Evolutionary conservation across 2,329 filamentous ascomycete species (phyloP), one percentile per base, ranked within the genome.

Genomic region (Trichophyton verrucosum): DNA sequence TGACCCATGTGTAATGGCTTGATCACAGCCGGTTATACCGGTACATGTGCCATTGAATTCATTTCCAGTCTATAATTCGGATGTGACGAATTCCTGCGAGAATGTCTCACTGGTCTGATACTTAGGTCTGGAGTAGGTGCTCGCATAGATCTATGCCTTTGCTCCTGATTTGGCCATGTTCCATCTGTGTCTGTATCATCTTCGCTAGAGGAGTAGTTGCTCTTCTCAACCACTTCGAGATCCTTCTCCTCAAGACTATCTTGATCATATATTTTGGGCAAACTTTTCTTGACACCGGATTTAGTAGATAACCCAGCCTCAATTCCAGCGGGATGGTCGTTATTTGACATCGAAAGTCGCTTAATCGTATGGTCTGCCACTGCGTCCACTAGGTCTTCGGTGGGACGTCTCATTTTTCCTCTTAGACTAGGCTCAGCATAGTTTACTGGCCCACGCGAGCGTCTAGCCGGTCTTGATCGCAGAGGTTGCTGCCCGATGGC

Each of bases 361-460:
- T 46, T 36, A 4, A 30, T 38, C 6, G 27, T 20, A 30, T 42
- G 9, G 13, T 59, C 38, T 17, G 38, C n/a, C 82, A 92, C 88
- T 1, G 88, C 88, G 71, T 91, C 87, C 40, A 86, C 82, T 8
- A 91, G 74, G 65, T 89, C 84, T 69, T 89, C 89, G 1, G 86
- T 88, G 22, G 89, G 88, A 62, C 89, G 82, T 62, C 89, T 82
- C 88, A 94, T 91, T 75, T 94, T 94, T 69, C 86, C 87, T 64
- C 87, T 81, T 47, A 94, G 77, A 68, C 88, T 92, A 1, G 89
- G 89, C 71, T 92, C 88, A 9, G 88, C 87, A 71, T 94, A 94
- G 75, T 87, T 92, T 63, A 94, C 82, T 57, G 84, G 80, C 9
- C 82, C 76, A 67, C 86, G 80, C 56, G 83, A 82, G 65, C 89